Conservation (phyloP, 306 rosid species). For the Cercis canadensis region DNA sequence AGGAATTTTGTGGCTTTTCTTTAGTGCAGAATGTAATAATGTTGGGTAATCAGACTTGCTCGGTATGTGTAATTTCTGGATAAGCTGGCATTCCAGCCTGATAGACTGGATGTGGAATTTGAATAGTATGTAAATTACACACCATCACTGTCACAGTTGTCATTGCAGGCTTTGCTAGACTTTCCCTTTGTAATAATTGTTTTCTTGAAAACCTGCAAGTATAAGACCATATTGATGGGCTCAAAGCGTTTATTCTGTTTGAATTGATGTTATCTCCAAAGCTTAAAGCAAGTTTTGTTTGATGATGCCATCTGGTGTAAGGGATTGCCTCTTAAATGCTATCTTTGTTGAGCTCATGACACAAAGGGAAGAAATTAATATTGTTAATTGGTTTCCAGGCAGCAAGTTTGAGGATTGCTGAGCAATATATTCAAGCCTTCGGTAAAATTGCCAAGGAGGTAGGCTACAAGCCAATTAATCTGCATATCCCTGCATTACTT, state of each 20-base stretch:
- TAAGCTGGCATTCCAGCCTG: slow-evolving; percentile 23
- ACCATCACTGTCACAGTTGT: slow-evolving; percentile 15
- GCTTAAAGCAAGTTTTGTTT: not conserved
- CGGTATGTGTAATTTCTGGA: slow-evolving; percentile 10
- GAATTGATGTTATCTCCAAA: slow-evolving; percentile 6
- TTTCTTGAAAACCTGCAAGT: slow-evolving; percentile 30
- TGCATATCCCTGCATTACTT: slow-evolving; percentile 13
- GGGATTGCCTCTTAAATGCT: slow-evolving; percentile 11
- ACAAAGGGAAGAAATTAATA: slow-evolving; percentile 26
- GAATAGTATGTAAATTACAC: not conserved
- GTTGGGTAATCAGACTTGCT: slow-evolving; percentile 14
- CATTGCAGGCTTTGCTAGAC: slow-evolving; percentile 22
- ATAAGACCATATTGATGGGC: slow-evolving; percentile 10
- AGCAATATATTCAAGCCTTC: slow-evolving; percentile 89
- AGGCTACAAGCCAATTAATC: slow-evolving; percentile 23
- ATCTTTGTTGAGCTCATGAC: not conserved
- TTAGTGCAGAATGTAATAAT: too few species aligned
- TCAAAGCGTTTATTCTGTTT: slow-evolving; percentile 25
- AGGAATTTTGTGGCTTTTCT: too few species aligned
- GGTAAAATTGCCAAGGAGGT: slow-evolving; percentile 94
- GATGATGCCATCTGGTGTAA: slow-evolving; percentile 15
- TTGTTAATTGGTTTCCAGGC: slow-evolving; percentile 69
- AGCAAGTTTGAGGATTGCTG: slow-evolving; percentile 89
- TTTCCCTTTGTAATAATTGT: slow-evolving; percentile 7
- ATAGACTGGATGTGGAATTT: slow-evolving; percentile 4